These are phyloP conservation scores for Tribonema minus DNA, from an alignment of 108 stramenopile species.

Conservation along the genomic window DNA sequence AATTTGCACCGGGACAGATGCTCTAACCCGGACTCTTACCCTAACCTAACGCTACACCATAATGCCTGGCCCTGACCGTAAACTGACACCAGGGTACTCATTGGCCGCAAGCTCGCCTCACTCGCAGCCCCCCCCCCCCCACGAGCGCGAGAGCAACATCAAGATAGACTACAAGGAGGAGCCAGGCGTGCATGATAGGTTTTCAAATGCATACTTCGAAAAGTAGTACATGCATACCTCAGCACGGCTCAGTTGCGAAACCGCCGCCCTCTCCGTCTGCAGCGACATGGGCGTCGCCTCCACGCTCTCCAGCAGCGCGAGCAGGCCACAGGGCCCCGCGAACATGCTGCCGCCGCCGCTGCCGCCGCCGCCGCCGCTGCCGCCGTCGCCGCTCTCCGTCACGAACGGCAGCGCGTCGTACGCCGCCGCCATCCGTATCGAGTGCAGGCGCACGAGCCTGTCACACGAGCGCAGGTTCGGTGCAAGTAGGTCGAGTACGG, in stretches of 20 bases:
- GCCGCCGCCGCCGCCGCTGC: neutral
- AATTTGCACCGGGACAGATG: too few relatives aligned
- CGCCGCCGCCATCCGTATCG: slow-evolving; percentile 12
- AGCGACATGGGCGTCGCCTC: slow-evolving; percentile 23
- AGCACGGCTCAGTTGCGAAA: slow-evolving; percentile 20
- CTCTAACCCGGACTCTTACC: too few relatives aligned
- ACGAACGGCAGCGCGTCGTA: slow-evolving; percentile 1
- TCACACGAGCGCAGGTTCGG: slow-evolving; percentile 14
- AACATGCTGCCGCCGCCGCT: neutral
- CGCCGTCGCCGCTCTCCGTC: neutral
- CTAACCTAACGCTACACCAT: too few relatives aligned
- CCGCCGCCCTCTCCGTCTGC: slow-evolving; percentile 14
- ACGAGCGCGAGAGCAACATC: too few relatives aligned
- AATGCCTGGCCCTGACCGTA: too few relatives aligned
- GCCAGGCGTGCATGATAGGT: too few relatives aligned
- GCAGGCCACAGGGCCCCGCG: neutral
- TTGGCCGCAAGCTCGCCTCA: too few relatives aligned
- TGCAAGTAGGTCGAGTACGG: neutral
- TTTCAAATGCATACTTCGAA: too few relatives aligned
- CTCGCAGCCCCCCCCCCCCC: too few relatives aligned
- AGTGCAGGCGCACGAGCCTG: slow-evolving; percentile 18
- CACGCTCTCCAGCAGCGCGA: slow-evolving; percentile 17
- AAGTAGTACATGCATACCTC: too few relatives aligned
- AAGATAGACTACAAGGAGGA: too few relatives aligned
- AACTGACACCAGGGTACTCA: too few relatives aligned